Percentiles rank a stretch among this genome's conserved stretches.
These are phyloP conservation scores for Aegilops umbellulata DNA, from an alignment of 176 grass and related monocot genomes.

Conservation along the genomic window DNA sequence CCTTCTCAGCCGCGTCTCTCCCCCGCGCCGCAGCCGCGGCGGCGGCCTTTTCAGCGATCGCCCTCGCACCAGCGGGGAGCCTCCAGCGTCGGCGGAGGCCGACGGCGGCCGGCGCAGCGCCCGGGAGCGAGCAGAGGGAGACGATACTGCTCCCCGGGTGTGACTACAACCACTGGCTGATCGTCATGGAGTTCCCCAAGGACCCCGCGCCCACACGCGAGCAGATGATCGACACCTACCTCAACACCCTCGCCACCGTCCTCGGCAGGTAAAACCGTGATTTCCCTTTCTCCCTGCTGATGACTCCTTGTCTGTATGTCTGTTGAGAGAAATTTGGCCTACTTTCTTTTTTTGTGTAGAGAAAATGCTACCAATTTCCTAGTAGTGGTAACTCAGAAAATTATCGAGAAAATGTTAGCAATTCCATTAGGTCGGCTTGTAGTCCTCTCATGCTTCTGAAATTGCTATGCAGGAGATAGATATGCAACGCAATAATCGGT, in stretches of 20 bases:
- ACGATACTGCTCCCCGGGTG: slow-evolving; percentile 92
- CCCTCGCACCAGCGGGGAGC: neutral
- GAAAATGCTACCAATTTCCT: neutral
- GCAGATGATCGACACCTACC: slow-evolving; percentile 99
- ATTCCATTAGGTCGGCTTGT: neutral
- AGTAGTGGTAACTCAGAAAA: neutral
- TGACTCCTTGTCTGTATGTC: neutral
- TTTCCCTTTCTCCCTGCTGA: neutral
- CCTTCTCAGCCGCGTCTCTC: neutral
- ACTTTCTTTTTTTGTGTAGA: neutral
- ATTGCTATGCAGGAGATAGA: neutral
- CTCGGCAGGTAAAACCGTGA: slow-evolving; percentile 64
- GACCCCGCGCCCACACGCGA: slow-evolving; percentile 93
- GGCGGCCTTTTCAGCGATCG: neutral
- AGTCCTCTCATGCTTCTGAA: neutral
- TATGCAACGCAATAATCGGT: neutral
- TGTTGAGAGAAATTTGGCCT: neutral
- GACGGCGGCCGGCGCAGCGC: neutral
- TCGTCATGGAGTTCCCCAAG: slow-evolving; percentile 99
- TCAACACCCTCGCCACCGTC: slow-evolving; percentile 87
- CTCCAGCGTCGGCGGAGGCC: neutral
- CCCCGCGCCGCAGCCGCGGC: neutral
- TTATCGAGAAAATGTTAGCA: neutral
- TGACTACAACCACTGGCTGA: slow-evolving; percentile 98
- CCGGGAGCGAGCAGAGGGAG: slow-evolving; percentile 58